Evolutionary conservation across 106 monocot genomes (phyloP), one percentile per base, ranked within the genome.

Genomic region (Agapanthus africanus): DNA sequence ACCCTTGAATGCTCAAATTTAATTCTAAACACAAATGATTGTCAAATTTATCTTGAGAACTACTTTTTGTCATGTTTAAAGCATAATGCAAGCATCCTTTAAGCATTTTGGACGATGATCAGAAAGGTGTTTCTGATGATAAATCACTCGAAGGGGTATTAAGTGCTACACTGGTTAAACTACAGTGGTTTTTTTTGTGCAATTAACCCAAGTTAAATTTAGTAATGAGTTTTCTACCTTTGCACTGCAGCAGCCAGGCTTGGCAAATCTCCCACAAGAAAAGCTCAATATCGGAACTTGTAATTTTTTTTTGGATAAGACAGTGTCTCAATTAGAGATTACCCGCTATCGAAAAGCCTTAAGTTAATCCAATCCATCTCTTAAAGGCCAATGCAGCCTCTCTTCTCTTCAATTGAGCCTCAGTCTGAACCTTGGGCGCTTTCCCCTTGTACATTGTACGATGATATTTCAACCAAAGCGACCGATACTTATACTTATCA

Each of bases 391-490:
- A 69, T 67, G 84, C 81, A 11, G 88, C 88, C 57, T 84, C 88
- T 64, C 85, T 82, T 56, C 82, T 54, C 34, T 70, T 69, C 40
- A 65, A 19, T 65, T 82, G 90, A 38, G 87, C 94, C 65, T 90
- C 94, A 26, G 82, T 92, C 67, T 88, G 88, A 26, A 85, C 71
- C 67, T 84, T 88, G 23, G 84, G 73, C 40, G 81, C 73, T 74
- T 88, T 88, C 18, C 88, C 88, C 68, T 82, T 88, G 57, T 88
- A 88, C 71, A 94, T 66, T 42, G 84, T 87, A 41, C 76, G 60
- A 46, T 93, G 93, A 70, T 93, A 93, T 59, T 93, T 93, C 39
- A 84, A 78, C 87, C 95, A 95, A 35, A 95, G 79, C 8, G 78
- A 83, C 37, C 85, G 69, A 74, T 91, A 95, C 61, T 91, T 95